A percentile compares a stretch with the other conserved stretches of the same genome.
Conservation (phyloP, 176 grass and related monocot genomes). For the Paspalum vaginatum region DNA sequence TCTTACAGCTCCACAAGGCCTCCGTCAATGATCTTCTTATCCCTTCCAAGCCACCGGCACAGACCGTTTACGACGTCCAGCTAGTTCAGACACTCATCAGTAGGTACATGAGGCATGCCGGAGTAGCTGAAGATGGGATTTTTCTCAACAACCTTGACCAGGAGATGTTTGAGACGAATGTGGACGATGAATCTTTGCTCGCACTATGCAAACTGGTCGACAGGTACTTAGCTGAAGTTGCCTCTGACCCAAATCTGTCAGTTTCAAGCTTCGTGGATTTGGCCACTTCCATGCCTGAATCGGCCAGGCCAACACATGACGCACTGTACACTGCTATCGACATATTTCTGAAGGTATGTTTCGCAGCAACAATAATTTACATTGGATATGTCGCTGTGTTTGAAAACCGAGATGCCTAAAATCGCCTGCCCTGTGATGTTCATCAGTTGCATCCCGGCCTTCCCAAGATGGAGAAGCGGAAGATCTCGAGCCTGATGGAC, state of each 20-base stretch:
- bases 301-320: slow-evolving; percentile 58
- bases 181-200: slow-evolving; percentile 47
- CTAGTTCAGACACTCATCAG: slow-evolving; percentile 59
- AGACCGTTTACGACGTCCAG: slow-evolving; percentile 55
- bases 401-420: neutral
- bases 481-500: slow-evolving; percentile 64
- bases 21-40: slow-evolving; percentile 77
- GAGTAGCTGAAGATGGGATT: slow-evolving; percentile 33
- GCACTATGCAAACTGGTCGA: slow-evolving; percentile 61
- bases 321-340: slow-evolving; percentile 70
- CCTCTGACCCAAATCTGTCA: slow-evolving; percentile 57
- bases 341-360: slow-evolving; percentile 67
- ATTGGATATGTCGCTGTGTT: neutral
- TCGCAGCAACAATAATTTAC: neutral
- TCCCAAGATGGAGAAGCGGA: slow-evolving; percentile 64
- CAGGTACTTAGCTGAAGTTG: slow-evolving; percentile 59
- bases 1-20: slow-evolving; percentile 66
- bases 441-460: slow-evolving; percentile 70
- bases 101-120: slow-evolving; percentile 47
- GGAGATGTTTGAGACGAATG: slow-evolving; percentile 42
- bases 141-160: slow-evolving; percentile 45
- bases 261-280: slow-evolving; percentile 62
- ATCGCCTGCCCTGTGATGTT: neutral
- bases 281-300: slow-evolving; percentile 53
- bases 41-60: slow-evolving; percentile 48